phyloP scores from a whole-genome alignment of 1,284 basidiomycete species.

The Porodaedalea pini region DNA sequence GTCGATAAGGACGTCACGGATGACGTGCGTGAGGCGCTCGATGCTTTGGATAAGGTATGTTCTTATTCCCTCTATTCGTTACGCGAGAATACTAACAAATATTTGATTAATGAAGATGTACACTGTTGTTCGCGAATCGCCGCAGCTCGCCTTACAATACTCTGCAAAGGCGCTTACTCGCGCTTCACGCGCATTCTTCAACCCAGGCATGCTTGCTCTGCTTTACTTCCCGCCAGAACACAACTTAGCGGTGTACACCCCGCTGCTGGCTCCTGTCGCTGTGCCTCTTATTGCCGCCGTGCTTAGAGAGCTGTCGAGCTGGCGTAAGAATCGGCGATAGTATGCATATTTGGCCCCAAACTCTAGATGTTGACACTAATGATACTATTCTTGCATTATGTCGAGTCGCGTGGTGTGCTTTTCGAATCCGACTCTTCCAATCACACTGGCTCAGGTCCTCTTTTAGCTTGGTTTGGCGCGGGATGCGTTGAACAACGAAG shows the following conservation, averaged over 20 bases:
- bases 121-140: conserved; percentile 37
- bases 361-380: no score
- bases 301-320: conserved; percentile 63
- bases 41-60: conserved; percentile 67
- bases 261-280: conserved; percentile 84
- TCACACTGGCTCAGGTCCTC: no score
- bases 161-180: conserved; percentile 67
- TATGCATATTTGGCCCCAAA: no score
- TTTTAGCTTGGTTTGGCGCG: no score
- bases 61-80: conserved; percentile 9
- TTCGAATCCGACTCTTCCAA: no score
- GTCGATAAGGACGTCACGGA: conserved; percentile 72
- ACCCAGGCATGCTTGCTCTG: conserved; percentile 92
- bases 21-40: conserved; percentile 68
- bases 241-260: conserved; percentile 92
- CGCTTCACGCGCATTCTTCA: conserved; percentile 92
- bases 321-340: conserved; percentile 35
- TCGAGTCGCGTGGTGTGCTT: no score
- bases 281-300: conserved; percentile 79
- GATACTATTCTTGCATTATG: no score
- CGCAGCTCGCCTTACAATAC: conserved; percentile 50
- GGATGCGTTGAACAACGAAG: no score
- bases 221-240: conserved; percentile 97
- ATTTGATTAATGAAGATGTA: conserved; percentile 38
- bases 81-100: conserved; percentile 6